phyloP scores from a whole-genome alignment of 495 filamentous ascomycete genomes.

The Hypoxylon lienhwacheense region DNA sequence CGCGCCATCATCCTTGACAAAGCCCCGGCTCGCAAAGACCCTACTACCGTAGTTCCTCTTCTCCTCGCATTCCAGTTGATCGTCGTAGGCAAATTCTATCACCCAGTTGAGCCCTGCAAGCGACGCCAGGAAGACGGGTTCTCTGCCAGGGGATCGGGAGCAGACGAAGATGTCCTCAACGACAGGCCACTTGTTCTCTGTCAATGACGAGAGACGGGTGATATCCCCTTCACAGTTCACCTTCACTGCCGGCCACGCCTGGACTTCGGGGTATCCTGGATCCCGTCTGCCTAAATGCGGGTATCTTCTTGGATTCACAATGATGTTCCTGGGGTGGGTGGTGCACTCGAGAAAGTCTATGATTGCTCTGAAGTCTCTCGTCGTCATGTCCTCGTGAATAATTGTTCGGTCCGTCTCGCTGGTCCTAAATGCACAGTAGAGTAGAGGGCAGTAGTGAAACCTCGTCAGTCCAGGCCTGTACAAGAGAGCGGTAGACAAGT shows the following conservation, averaged over 20 bases:
- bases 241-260: conserved; percentile 14
- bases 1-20: not conserved
- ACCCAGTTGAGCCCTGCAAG: not conserved
- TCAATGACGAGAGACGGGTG: not conserved
- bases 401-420: not conserved
- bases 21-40: not conserved
- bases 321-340: not conserved
- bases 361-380: conserved; percentile 1
- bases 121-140: not conserved
- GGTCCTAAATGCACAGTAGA: not conserved
- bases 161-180: not conserved
- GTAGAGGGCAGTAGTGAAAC: not conserved
- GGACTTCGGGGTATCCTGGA: not conserved
- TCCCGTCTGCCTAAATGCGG: not conserved
- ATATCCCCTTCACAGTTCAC: conserved; percentile 11
- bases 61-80: not conserved
- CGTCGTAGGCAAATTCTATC: not conserved
- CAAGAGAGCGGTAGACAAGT: not conserved
- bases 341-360: not conserved
- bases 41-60: not conserved
- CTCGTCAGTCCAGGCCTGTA: not conserved
- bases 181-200: not conserved
- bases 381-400: not conserved
- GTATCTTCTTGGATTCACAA: not conserved
- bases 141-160: not conserved